These are phyloP conservation scores for Serpula lacrymans DNA, from an alignment of 768 basidiomycete genomes.

Conservation along the genomic window DNA sequence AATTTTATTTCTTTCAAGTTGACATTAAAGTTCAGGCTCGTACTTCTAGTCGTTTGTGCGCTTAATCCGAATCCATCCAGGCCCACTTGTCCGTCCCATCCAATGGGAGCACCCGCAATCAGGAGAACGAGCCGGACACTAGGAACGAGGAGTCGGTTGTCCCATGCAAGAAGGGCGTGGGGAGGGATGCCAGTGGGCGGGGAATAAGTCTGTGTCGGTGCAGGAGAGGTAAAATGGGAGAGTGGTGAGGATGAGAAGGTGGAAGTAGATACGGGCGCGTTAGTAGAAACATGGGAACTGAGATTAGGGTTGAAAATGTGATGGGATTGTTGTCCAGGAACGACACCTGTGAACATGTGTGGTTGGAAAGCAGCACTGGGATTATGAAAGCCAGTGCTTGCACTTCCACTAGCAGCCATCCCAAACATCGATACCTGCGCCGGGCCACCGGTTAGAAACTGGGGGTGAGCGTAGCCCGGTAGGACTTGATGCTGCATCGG, in stretches of 20 bases:
- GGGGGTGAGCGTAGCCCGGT: too few species aligned
- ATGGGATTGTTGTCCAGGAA: constrained; percentile 1
- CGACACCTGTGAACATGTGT: constrained; percentile 6
- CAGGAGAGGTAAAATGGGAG: too few species aligned
- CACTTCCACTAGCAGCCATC: too few species aligned
- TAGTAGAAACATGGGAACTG: constrained; percentile 47
- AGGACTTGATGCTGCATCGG: too few species aligned
- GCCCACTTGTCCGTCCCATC: too few species aligned
- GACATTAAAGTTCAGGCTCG: too few species aligned
- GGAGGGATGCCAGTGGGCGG: constrained; percentile 52
- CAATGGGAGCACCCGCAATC: too few species aligned
- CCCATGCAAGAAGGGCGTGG: constrained; percentile 73
- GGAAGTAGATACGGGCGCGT: constrained; percentile 58
- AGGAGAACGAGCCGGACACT: constrained; percentile 62
- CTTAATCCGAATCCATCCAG: too few species aligned
- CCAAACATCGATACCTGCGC: constrained; percentile 8
- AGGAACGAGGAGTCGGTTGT: constrained; percentile 55
- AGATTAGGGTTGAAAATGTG: constrained; percentile 2
- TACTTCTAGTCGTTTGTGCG: too few species aligned
- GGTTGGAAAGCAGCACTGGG: neutral
- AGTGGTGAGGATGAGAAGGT: constrained; percentile 49
- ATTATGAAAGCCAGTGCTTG: too few species aligned
- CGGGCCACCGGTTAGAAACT: constrained; percentile 29
- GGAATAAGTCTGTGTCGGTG: too few species aligned
- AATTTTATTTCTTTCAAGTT: too few species aligned